Percentiles rank a stretch among this genome's conserved stretches.
Conservation (phyloP, 2,329 filamentous ascomycete species). For the Arthrinium puccinioides region DNA sequence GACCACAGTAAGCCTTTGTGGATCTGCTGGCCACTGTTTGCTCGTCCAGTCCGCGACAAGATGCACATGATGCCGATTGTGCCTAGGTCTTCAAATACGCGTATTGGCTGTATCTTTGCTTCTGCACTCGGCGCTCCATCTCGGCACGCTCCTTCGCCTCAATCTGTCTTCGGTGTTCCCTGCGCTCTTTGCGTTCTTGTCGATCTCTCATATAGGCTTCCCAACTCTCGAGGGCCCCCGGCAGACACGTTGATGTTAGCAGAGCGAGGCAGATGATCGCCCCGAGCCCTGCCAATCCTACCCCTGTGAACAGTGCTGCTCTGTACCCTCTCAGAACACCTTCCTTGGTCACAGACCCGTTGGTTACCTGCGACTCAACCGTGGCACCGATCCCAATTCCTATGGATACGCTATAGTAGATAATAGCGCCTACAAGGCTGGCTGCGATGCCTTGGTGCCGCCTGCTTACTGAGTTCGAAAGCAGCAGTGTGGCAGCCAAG, state of each 20-base stretch:
- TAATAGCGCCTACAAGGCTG: slow-evolving; percentile 36
- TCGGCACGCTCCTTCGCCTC: no score
- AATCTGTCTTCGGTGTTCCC: no score
- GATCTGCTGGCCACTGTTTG: no score
- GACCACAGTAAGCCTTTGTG: no score
- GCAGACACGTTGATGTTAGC: slow-evolving; percentile 3
- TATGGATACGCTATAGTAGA: slow-evolving; percentile 63
- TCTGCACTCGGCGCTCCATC: no score
- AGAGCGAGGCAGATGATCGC: slow-evolving; percentile 10
- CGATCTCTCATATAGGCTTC: background rate
- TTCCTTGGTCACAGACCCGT: slow-evolving; percentile 5
- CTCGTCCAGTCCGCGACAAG: no score
- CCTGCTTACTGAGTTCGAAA: slow-evolving; percentile 43
- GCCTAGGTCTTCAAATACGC: no score
- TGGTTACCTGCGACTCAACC: slow-evolving; percentile 39
- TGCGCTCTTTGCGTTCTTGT: background rate
- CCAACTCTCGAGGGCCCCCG: background rate
- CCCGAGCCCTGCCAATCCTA: slow-evolving; percentile 14
- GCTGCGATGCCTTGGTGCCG: slow-evolving; percentile 24
- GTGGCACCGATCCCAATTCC: slow-evolving; percentile 61
- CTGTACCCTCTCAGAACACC: slow-evolving; percentile 13
- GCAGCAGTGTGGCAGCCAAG: slow-evolving; percentile 52
- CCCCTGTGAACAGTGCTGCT: slow-evolving; percentile 15
- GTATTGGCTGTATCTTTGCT: no score
- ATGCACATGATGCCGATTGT: no score